Percentiles rank a stretch among this genome's conserved stretches.
Evolutionary conservation across 768 basidiomycete genomes (phyloP).

Genomic region (Lyophyllum semitale): DNA sequence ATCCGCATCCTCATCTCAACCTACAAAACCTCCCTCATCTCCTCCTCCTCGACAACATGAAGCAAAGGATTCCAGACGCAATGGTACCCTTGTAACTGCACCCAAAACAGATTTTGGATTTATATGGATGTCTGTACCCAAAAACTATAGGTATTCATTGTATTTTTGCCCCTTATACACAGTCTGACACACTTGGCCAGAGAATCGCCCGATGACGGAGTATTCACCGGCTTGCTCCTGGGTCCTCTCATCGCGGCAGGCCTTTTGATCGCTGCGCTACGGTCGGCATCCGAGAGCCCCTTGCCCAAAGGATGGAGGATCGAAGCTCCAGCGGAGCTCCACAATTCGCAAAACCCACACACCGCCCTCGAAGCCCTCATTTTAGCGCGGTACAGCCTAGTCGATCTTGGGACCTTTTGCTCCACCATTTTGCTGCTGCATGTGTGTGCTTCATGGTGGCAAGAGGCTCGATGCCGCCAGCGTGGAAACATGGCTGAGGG

Average conservation of each 20-base stretch:
- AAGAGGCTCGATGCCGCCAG: conserved; percentile 55
- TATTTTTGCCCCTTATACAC: background rate
- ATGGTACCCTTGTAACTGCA: conserved; percentile 20
- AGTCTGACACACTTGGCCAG: conserved; percentile 36
- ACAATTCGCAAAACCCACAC: conserved; percentile 38
- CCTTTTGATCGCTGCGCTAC: conserved; percentile 57
- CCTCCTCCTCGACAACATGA: conserved; percentile 39
- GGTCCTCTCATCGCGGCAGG: conserved; percentile 80
- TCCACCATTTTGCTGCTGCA: conserved; percentile 80
- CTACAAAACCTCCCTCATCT: conserved; percentile 35
- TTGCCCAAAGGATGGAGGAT: conserved; percentile 75
- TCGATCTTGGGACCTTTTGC: conserved; percentile 80
- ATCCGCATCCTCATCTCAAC: conserved; percentile 11
- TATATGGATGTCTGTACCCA: conserved; percentile 90
- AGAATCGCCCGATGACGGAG: conserved; percentile 83
- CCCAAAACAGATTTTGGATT: conserved; percentile 63
- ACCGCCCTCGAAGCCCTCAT: conserved; percentile 57
- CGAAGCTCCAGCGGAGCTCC: conserved; percentile 65
- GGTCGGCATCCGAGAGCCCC: conserved; percentile 28
- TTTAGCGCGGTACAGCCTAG: conserved; percentile 71
- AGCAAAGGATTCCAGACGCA: conserved; percentile 46
- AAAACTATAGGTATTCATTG: conserved; percentile 70
- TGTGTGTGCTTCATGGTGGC: conserved; percentile 75
- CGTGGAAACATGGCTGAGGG: conserved; percentile 50
- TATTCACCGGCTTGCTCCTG: conserved; percentile 79